Base-by-base conservation (phyloP, 2,329 filamentous ascomycete species). In the Paradendryphiella salina region DNA sequence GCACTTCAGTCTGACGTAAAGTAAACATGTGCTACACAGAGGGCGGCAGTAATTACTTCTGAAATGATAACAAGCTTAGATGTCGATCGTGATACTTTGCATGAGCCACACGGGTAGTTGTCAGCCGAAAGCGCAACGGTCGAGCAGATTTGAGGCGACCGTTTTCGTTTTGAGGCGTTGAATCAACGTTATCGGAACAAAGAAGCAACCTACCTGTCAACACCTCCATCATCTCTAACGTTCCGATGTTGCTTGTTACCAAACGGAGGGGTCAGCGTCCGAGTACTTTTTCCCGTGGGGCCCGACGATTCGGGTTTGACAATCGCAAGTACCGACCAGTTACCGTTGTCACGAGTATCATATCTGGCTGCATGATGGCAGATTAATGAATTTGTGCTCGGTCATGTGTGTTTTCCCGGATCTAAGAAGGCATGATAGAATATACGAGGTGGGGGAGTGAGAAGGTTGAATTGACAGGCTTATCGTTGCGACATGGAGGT, bases 371-470 rank as follows among this genome's bases (percentile, higher is more conserved):
- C 40, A 31, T 52, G 36, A 34, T 17, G 20, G 20, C 26, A 20
- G 8, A 23, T 44, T 33, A 18, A 48, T 31, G 28, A 36, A 41
- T 9, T 26, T 15, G 29, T 31, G 28, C 31, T 42, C 38, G 34
- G 15, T 38, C 33, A 48, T 33, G 28, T 40, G 11, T 28, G 32
- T 28, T 46, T 36, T 32, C 37, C 20, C 45, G 21, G 38, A 36
- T 39, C 37, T 14, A 43, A 32, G 37, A 38, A 21, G 41, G 54
- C 52, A 52, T 54, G 45, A 53, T 20, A 42, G 56, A 58, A 54
- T 47, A 51, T 41, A 39, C 43, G 29, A 9, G 37, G 46, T 23
- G 36, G 34, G 38, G 33, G 33, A 41, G 44, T 40, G 32, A 36
- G 31, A 40, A 33, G 35, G 35, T n/a, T 18, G 18, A 34, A 26